phyloP scores from a whole-genome alignment of 805 yeast species.

The Kuraishia capsulata region DNA sequence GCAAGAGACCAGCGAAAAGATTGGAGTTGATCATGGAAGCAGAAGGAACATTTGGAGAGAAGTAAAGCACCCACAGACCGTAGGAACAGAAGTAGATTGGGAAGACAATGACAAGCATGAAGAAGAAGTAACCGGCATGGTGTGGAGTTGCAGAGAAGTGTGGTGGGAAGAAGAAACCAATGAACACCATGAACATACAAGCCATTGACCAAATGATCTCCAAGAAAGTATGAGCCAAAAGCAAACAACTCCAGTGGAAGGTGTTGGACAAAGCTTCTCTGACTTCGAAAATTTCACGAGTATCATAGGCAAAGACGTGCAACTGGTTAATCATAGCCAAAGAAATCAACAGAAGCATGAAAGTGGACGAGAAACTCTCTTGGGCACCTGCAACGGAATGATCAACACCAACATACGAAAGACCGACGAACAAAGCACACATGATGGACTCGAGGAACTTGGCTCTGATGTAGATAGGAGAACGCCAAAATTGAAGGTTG shows the following conservation, averaged over 20 bases:
- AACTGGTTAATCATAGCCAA: constrained; percentile 57
- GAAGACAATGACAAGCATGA: constrained; percentile 22
- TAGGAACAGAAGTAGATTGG: constrained; percentile 21
- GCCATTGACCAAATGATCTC: constrained; percentile 54
- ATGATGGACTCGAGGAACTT: constrained; percentile 34
- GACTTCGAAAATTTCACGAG: constrained; percentile 59
- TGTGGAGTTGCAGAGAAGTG: constrained; percentile 16
- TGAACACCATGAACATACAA: constrained; percentile 37
- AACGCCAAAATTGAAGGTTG: constrained; percentile 34
- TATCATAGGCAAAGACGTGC: constrained; percentile 46
- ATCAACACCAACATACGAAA: constrained; percentile 51
- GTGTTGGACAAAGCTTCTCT: constrained; percentile 67
- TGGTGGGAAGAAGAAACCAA: constrained; percentile 27
- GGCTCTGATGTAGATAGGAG: constrained; percentile 38
- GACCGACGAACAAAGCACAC: constrained; percentile 41
- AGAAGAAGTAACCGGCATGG: constrained; percentile 26
- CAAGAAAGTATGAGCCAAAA: constrained; percentile 41
- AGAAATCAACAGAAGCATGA: constrained; percentile 50
- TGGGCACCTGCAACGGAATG: constrained; percentile 43
- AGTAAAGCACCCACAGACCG: constrained; percentile 30
- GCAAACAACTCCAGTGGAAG: constrained; percentile 59
- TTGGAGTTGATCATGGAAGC: constrained; percentile 31
- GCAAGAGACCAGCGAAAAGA: constrained; percentile 21
- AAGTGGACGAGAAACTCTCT: constrained; percentile 42
- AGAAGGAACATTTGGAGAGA: constrained; percentile 33